phyloP scores from a whole-genome alignment of 768 basidiomycete genomes.

The Lyophyllum decastes region DNA sequence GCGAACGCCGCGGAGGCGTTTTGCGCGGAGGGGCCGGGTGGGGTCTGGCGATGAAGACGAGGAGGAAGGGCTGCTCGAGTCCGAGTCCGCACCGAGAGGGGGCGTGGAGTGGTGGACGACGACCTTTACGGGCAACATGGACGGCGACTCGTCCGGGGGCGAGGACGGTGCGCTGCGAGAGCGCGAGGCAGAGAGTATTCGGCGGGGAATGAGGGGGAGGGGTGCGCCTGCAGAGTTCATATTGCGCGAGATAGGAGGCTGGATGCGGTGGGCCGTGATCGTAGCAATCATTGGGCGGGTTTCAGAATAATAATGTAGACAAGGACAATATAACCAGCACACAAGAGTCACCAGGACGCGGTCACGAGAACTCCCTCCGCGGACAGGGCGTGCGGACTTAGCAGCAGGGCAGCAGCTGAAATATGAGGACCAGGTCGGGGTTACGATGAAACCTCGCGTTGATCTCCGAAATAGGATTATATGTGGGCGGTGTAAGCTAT shows the following conservation, averaged over 20 bases:
- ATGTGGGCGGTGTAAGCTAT: too few species aligned
- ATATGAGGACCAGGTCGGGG: too few species aligned
- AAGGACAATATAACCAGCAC: constrained; percentile 5
- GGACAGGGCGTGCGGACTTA: constrained; percentile 8
- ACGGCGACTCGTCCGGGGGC: constrained; percentile 13
- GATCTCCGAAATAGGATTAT: constrained; percentile 5
- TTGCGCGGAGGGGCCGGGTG: constrained; percentile 32
- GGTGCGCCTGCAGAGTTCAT: constrained; percentile 60
- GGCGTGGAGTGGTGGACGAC: constrained; percentile 29
- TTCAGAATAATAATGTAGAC: constrained; percentile 2
- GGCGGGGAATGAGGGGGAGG: constrained; percentile 65
- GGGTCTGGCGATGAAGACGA: constrained; percentile 13
- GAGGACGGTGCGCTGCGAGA: constrained; percentile 21
- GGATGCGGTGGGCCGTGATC: constrained; percentile 28
- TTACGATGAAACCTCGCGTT: background rate
- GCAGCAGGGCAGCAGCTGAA: background rate
- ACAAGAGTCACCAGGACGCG: constrained; percentile 1
- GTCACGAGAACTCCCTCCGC: constrained; percentile 6
- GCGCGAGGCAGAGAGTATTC: constrained; percentile 34
- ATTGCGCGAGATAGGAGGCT: constrained; percentile 33
- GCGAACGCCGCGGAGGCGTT: constrained; percentile 32
- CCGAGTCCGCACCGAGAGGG: constrained; percentile 24
- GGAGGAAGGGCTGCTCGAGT: constrained; percentile 36
- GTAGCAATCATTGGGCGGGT: constrained; percentile 44
- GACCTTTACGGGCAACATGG: constrained; percentile 24